Conservation (phyloP, 1,284 basidiomycete species). For the Agroathelia rolfsii region DNA sequence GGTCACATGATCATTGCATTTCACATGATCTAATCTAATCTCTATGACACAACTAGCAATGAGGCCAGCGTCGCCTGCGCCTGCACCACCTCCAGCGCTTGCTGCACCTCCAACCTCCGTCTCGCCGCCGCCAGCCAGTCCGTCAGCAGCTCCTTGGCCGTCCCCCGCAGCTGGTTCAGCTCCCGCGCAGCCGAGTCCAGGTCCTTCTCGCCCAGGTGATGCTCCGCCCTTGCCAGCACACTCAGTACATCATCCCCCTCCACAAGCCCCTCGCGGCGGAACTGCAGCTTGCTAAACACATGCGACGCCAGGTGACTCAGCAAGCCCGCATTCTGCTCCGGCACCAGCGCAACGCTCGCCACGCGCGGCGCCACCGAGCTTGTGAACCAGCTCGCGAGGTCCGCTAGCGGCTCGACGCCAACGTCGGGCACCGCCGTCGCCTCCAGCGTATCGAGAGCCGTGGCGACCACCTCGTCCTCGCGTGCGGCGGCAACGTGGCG, state of each 20-base stretch:
- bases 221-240: constrained; percentile 84
- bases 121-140: constrained; percentile 94
- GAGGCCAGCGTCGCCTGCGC: constrained; percentile 63
- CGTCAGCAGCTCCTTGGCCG: constrained; percentile 71
- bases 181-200: constrained; percentile 87
- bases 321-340: constrained; percentile 80
- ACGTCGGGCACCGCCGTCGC: constrained; percentile 67
- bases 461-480: constrained; percentile 57
- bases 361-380: constrained; percentile 80
- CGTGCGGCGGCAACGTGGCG: constrained; percentile 64
- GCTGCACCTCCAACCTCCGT: constrained; percentile 83
- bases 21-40: constrained; percentile 3
- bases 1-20: no score
- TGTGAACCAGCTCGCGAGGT: constrained; percentile 86
- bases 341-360: constrained; percentile 83
- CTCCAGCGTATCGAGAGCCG: constrained; percentile 69
- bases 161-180: constrained; percentile 83
- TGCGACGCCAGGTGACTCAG: constrained; percentile 81
- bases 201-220: constrained; percentile 86
- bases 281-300: constrained; percentile 68
- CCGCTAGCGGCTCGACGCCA: constrained; percentile 85
- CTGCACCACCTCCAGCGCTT: constrained; percentile 86
- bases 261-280: constrained; percentile 68
- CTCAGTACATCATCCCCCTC: constrained; percentile 80
- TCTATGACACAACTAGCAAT: constrained; percentile 32